phyloP scores from a whole-genome alignment of 371 early-diverging fungal species.

The Rhizopus stolonifer region DNA sequence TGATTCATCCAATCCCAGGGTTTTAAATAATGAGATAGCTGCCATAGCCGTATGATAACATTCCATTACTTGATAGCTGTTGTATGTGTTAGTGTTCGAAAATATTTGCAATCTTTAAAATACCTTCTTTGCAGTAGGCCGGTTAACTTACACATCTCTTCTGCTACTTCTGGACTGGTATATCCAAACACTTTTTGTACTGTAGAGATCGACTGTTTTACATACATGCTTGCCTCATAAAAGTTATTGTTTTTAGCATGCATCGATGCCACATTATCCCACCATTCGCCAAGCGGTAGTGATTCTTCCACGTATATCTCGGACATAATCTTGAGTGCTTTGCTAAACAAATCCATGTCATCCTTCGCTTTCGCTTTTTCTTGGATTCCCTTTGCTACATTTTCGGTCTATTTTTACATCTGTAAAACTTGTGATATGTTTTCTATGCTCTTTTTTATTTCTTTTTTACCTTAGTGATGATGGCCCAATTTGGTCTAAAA shows the following conservation, averaged over 20 bases:
- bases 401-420: slow-evolving; percentile 21
- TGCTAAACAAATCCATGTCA: neutral
- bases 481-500: slow-evolving; percentile 6
- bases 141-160: slow-evolving; percentile 35
- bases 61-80: neutral
- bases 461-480: slow-evolving; percentile 14
- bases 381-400: neutral
- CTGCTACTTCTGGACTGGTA: slow-evolving; percentile 30
- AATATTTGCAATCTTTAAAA: neutral
- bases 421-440: neutral
- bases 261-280: slow-evolving; percentile 22
- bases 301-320: slow-evolving; percentile 16
- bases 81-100: neutral
- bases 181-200: slow-evolving; percentile 22
- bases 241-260: slow-evolving; percentile 12
- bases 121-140: slow-evolving; percentile 24
- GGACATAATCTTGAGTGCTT: slow-evolving; percentile 4
- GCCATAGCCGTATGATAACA: neutral
- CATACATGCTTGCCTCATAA: slow-evolving; percentile 13
- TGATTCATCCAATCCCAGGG: neutral
- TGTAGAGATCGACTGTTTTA: slow-evolving; percentile 19
- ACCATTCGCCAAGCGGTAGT: slow-evolving; percentile 20
- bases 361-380: neutral
- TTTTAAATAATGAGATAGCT: neutral
- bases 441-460: neutral